Evolutionary conservation across 805 yeast genomes (phyloP), one percentile per base, ranked within the genome.

Genomic region (Jamesozyma rosinii): DNA sequence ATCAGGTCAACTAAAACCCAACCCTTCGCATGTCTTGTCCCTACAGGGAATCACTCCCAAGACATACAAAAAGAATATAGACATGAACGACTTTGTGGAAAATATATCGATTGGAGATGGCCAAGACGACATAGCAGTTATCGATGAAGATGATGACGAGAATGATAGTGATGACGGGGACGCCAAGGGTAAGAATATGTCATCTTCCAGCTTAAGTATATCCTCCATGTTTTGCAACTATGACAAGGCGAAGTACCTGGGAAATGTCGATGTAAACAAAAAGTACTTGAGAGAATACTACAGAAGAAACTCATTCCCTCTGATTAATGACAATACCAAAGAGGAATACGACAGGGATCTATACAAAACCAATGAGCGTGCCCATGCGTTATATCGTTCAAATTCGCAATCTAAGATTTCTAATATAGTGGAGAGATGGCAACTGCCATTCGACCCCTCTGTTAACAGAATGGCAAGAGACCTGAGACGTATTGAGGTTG

Each of bases 391-490:
- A 21, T 45, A 53, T 38, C 49, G 63, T 8, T 52, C 54, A 26
- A 45, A 47, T 27, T 58, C 64, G 2, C 36, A 45, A 9, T 58
- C 66, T 1, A 44, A 50, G 31, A 47, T 60, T 2, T 56, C 55
- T 33, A 56, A 55, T 31, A 49, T 49, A 1, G 40, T 56, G 5
- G 61, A 57, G 21, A 30, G 43, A 11, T 61, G 66, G 66, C 37
- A 36, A 1, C 35, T 55, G 26, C 65, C 65, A 4, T 61, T 59
- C 43, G 64, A 61, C 39, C 54, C 62, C 1, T 59, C 65, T 3
- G 42, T 55, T 13, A 50, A 56, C 2, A 55, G 42, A 40, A 45
- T 59, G 43, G 65, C 65, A 10, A 51, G 61, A 40, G 58, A 59
- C 44, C 18, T 43, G 17, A 35, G 24, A 19, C 21, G 30, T 6